These are phyloP conservation scores for Chaetomium fimeti DNA, from an alignment of 495 filamentous ascomycete species.

Conservation along the genomic window DNA sequence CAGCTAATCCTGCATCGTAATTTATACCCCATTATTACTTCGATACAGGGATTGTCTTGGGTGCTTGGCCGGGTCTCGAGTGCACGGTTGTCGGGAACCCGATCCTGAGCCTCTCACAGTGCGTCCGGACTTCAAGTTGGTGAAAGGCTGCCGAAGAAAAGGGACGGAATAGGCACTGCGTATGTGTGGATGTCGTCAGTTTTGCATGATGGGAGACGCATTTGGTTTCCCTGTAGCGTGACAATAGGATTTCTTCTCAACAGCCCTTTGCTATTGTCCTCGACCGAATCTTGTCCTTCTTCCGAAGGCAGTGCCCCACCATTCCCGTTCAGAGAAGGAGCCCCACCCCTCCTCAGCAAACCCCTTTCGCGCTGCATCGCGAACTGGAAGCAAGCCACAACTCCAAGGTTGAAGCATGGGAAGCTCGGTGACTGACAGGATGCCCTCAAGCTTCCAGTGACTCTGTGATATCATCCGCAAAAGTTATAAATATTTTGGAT, in stretches of 20 bases:
- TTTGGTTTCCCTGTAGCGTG: not conserved
- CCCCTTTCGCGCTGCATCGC: not conserved
- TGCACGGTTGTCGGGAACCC: not conserved
- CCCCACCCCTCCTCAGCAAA: slow-evolving; percentile 10
- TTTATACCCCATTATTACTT: not conserved
- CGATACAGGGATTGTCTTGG: not conserved
- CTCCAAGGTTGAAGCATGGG: not conserved
- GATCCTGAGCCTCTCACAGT: not conserved
- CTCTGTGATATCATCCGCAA: not conserved
- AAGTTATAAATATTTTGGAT: not conserved
- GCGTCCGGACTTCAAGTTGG: not conserved
- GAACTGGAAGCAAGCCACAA: not conserved
- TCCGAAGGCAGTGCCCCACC: slow-evolving; percentile 5
- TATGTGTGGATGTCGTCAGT: not conserved
- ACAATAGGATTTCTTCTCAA: not conserved
- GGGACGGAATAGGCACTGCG: too few relatives aligned
- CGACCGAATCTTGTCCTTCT: not conserved
- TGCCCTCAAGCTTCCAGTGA: not conserved
- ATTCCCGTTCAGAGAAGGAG: not conserved
- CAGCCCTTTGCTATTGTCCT: not conserved
- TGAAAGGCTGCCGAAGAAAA: not conserved
- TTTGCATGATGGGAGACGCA: not conserved
- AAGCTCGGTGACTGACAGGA: not conserved
- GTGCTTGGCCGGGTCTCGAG: not conserved
- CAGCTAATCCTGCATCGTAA: not conserved